Percentiles rank a stretch among this genome's conserved stretches.
Evolutionary conservation across 352 stramenopile species (phyloP).

Genomic region (Phytopythium kandeliae): DNA sequence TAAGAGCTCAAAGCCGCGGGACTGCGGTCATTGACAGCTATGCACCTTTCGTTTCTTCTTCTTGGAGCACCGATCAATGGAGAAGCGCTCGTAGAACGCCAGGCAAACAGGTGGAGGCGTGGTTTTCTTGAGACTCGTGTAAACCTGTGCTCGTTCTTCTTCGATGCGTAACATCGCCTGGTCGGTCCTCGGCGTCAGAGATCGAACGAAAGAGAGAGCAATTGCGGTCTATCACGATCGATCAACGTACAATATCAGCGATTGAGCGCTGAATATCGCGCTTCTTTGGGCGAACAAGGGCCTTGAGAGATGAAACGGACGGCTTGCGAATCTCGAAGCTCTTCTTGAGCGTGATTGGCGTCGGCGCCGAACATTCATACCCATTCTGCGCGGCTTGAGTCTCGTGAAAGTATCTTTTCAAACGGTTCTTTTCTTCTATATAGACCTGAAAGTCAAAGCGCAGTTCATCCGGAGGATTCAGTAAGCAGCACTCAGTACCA

Average conservation of each 20-base stretch:
- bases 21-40: neutral
- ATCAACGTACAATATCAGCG: constrained; percentile 24
- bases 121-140: constrained; percentile 46
- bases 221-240: neutral
- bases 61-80: constrained; percentile 40
- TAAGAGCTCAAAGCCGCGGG: no score
- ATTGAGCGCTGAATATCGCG: constrained; percentile 15
- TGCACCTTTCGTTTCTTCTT: constrained; percentile 69
- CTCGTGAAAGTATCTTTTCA: constrained; percentile 33
- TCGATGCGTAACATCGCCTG: constrained; percentile 51
- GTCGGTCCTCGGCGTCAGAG: neutral
- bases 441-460: constrained; percentile 35
- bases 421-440: constrained; percentile 50
- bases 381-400: constrained; percentile 26
- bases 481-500: neutral
- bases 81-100: constrained; percentile 65
- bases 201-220: no score
- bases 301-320: constrained; percentile 16
- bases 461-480: neutral
- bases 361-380: constrained; percentile 35
- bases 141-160: constrained; percentile 46
- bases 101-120: constrained; percentile 28
- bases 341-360: constrained; percentile 11
- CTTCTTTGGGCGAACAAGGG: constrained; percentile 21
- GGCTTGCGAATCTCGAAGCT: constrained; percentile 11